phyloP scores from a whole-genome alignment of 306 rosid genomes.

The Potentilla sterilis region DNA sequence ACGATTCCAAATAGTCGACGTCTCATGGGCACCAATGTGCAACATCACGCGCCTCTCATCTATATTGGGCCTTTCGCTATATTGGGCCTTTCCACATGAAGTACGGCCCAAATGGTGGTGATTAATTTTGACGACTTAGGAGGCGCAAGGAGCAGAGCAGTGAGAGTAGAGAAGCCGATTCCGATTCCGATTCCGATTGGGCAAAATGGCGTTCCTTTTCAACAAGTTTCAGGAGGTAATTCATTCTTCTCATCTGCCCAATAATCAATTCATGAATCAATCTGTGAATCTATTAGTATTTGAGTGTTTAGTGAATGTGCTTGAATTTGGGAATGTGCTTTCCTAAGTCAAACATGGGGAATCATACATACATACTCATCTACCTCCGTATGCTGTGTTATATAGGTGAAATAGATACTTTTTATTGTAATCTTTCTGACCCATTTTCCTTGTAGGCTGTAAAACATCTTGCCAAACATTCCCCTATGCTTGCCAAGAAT shows the following conservation, averaged over 20 bases:
- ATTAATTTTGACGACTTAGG: not conserved
- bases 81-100: too few species aligned
- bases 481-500: constrained; percentile 52
- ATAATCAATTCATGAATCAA: too few species aligned
- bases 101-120: too few species aligned
- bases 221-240: constrained; percentile 76
- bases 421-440: not conserved
- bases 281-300: too few species aligned
- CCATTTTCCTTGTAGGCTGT: constrained; percentile 50
- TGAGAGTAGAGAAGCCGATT: not conserved
- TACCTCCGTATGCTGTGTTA: not conserved
- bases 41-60: too few species aligned
- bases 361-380: not conserved
- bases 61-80: too few species aligned
- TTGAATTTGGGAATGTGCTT: not conserved
- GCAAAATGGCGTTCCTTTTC: constrained; percentile 67
- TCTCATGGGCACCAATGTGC: not conserved
- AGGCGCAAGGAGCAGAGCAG: not conserved
- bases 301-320: too few species aligned
- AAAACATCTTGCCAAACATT: constrained; percentile 54
- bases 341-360: not conserved
- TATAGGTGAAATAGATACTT: not conserved
- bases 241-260: not conserved
- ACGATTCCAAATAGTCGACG: not conserved
- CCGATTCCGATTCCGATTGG: not conserved